Conservation (phyloP, 2,329 filamentous ascomycete genomes). For the Dactylellina leptospora region DNA sequence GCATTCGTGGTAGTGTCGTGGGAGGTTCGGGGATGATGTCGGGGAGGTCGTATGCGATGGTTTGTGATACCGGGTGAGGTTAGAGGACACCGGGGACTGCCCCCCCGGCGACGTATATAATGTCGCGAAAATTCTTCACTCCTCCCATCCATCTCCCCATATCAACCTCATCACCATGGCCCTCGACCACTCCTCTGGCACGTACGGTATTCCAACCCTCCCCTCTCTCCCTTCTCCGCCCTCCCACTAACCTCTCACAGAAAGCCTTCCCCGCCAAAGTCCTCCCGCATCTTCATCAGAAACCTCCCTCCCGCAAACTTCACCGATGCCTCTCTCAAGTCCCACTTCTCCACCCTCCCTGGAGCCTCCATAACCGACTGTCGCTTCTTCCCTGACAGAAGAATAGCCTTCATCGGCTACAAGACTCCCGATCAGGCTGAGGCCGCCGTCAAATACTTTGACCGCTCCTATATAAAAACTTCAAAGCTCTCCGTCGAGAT, state of each 20-base stretch:
- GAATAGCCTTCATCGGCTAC: slow-evolving; percentile 96
- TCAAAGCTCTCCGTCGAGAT: slow-evolving; percentile 90
- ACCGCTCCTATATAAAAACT: slow-evolving; percentile 94
- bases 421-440: slow-evolving; percentile 81
- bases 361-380: slow-evolving; percentile 81
- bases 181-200: slow-evolving; percentile 37
- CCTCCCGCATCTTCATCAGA: slow-evolving; percentile 80
- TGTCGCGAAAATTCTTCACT: slow-evolving; percentile 27
- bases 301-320: slow-evolving; percentile 80
- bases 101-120: too few species aligned
- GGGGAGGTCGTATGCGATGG: too few species aligned
- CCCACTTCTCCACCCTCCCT: slow-evolving; percentile 79
- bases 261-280: slow-evolving; percentile 55
- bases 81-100: too few species aligned
- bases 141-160: slow-evolving; percentile 1
- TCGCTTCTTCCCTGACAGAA: slow-evolving; percentile 85
- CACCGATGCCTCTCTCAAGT: slow-evolving; percentile 82
- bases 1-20: too few species aligned
- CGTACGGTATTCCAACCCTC: slow-evolving; percentile 41
- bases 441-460: slow-evolving; percentile 91
- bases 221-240: background rate
- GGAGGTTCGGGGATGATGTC: too few species aligned
- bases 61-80: too few species aligned
- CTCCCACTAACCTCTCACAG: slow-evolving; percentile 36
- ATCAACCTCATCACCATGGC: slow-evolving; percentile 14